phyloP scores from a whole-genome alignment of 108 stramenopile genomes.

The Pseudonitzschia pungens region DNA sequence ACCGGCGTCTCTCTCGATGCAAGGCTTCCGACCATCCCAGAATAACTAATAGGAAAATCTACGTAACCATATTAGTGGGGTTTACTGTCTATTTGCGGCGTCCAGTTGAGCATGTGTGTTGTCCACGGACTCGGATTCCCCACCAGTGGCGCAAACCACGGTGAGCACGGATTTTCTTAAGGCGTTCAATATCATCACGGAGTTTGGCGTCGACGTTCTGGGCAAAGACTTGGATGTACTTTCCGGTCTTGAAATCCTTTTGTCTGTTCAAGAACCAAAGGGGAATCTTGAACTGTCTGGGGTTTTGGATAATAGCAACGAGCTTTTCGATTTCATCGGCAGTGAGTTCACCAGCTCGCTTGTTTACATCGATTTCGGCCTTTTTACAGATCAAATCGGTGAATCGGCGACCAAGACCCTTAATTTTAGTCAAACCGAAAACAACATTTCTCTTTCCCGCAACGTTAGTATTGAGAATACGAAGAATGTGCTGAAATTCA shows the following conservation, averaged over 20 bases:
- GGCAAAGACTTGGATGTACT: constrained; percentile 96
- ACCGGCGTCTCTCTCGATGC: too few relatives aligned
- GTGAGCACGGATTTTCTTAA: constrained; percentile 98
- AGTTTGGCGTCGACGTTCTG: constrained; percentile 97
- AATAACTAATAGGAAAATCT: not conserved
- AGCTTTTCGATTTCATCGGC: constrained; percentile 99
- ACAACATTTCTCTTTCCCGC: constrained; percentile 99
- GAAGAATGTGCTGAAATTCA: constrained; percentile 99
- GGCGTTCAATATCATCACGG: constrained; percentile 98
- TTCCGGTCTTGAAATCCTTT: constrained; percentile 99
- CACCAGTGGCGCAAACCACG: constrained; percentile 99
- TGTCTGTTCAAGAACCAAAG: constrained; percentile 99
- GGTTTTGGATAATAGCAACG: constrained; percentile 98
- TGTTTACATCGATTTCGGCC: constrained; percentile 98
- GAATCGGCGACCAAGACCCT: constrained; percentile 98
- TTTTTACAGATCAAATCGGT: constrained; percentile 99
- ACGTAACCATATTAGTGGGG: not conserved
- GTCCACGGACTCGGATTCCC: constrained; percentile 99
- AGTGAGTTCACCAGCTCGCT: constrained; percentile 98
- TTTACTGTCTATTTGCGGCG: constrained; percentile 57
- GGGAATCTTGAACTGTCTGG: constrained; percentile 99
- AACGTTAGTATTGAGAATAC: constrained; percentile 99
- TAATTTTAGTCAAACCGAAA: constrained; percentile 98
- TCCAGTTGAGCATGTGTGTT: constrained; percentile 99
- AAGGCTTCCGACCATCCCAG: too few relatives aligned